Percentiles rank a stretch among this genome's conserved stretches.
phyloP scores from a whole-genome alignment of 202 grass and related monocot species.

The Bolboschoenoplectus hybrid region DNA sequence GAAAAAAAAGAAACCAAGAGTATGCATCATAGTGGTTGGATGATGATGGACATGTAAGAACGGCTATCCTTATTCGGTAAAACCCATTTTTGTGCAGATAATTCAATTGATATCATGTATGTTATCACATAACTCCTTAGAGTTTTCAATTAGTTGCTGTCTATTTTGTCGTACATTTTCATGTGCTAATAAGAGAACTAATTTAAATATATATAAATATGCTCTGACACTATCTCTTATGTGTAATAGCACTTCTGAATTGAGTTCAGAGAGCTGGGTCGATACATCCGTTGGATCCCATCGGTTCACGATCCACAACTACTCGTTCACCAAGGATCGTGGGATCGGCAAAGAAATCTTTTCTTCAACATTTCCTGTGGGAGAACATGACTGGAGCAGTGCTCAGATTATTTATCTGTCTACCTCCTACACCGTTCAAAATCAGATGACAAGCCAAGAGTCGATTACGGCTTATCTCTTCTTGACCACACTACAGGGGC shows the following conservation, averaged over 20 bases:
- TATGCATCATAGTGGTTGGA: too few species aligned
- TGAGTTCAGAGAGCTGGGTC: neutral
- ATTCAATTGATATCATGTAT: too few species aligned
- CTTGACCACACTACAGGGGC: neutral
- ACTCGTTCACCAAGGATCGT: constrained; percentile 24
- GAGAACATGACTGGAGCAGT: neutral
- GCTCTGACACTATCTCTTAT: neutral
- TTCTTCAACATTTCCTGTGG: neutral
- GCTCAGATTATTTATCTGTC: neutral
- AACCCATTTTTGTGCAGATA: too few species aligned
- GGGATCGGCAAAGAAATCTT: neutral
- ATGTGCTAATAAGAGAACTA: too few species aligned
- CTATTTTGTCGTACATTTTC: too few species aligned
- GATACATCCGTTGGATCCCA: neutral
- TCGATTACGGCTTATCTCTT: neutral
- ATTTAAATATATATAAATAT: neutral
- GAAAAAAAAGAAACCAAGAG: too few species aligned
- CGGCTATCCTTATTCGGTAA: too few species aligned
- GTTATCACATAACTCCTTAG: too few species aligned
- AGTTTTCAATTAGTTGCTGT: too few species aligned
- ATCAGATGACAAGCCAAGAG: neutral
- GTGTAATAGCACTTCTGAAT: neutral
- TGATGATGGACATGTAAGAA: too few species aligned
- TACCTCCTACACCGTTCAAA: neutral
- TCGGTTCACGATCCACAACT: constrained; percentile 40